phyloP scores from a whole-genome alignment of 2,329 filamentous ascomycete genomes.

The Aspergillus sp. region DNA sequence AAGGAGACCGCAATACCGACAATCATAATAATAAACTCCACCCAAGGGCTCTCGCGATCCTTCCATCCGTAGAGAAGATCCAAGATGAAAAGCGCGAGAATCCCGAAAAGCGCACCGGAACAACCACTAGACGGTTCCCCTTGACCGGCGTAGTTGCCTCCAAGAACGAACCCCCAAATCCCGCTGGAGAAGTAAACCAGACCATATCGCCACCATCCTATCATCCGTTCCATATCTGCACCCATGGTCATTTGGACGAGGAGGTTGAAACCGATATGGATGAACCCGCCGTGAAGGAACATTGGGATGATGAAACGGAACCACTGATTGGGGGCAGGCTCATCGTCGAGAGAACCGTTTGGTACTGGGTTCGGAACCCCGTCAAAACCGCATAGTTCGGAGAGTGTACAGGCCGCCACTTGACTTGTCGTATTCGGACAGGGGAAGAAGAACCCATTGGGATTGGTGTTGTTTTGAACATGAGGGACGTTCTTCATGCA shows the following conservation, averaged over 20 bases:
- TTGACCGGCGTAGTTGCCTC: slow-evolving; percentile 85
- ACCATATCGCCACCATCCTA: slow-evolving; percentile 83
- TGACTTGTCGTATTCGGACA: slow-evolving; percentile 77
- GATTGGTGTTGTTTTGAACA: slow-evolving; percentile 37
- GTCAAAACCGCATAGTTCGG: slow-evolving; percentile 78
- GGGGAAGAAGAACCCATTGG: slow-evolving; percentile 56
- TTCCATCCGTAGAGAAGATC: slow-evolving; percentile 93
- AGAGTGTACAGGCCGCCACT: slow-evolving; percentile 66
- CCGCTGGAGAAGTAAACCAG: slow-evolving; percentile 87
- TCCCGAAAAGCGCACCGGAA: slow-evolving; percentile 86
- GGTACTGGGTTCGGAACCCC: slow-evolving; percentile 67
- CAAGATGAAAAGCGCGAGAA: slow-evolving; percentile 82
- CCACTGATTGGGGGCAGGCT: slow-evolving; percentile 83
- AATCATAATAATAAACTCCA: slow-evolving; percentile 83
- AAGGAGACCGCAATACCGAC: slow-evolving; percentile 88
- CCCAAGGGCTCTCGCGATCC: slow-evolving; percentile 71
- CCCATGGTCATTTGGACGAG: slow-evolving; percentile 86
- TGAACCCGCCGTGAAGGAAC: slow-evolving; percentile 88
- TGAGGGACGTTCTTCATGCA: slow-evolving; percentile 79
- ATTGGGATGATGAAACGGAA: slow-evolving; percentile 94
- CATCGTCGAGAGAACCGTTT: slow-evolving; percentile 52
- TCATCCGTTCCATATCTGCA: slow-evolving; percentile 86
- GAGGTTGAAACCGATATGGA: slow-evolving; percentile 96
- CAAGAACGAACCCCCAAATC: slow-evolving; percentile 94
- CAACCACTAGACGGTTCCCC: slow-evolving; percentile 83